Evolutionary conservation across 495 filamentous ascomycete species (phyloP).

Genomic region (Daldinia vernicosa): DNA sequence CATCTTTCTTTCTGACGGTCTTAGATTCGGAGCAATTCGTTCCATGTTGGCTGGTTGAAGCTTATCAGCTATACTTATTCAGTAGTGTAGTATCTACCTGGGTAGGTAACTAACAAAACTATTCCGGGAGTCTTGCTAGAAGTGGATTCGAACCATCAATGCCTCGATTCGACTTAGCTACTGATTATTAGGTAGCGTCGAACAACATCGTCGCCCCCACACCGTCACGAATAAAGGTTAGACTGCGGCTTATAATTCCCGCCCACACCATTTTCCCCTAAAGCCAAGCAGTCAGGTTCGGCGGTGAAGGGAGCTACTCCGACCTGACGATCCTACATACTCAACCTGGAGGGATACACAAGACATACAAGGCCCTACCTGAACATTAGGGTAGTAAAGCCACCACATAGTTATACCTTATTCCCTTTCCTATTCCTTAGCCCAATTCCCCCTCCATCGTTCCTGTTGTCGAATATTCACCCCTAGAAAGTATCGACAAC

Average conservation of each 20-base stretch:
- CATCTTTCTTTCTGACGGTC: slow-evolving; percentile 1
- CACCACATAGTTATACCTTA: slow-evolving; percentile 9
- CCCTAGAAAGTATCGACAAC: slow-evolving; percentile 1
- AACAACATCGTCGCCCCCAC: slow-evolving; percentile 30
- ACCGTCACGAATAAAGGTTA: slow-evolving; percentile 34
- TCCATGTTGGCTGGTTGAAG: slow-evolving; percentile 20
- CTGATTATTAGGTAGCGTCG: slow-evolving; percentile 41
- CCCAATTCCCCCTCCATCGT: background rate
- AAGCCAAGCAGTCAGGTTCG: slow-evolving; percentile 39
- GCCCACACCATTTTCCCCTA: slow-evolving; percentile 14
- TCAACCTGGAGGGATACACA: slow-evolving; percentile 37
- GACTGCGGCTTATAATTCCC: slow-evolving; percentile 38
- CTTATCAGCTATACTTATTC: slow-evolving; percentile 22
- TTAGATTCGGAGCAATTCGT: slow-evolving; percentile 25
- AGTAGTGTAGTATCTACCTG: background rate
- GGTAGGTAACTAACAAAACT: background rate
- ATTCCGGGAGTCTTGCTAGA: slow-evolving; percentile 6
- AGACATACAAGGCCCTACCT: slow-evolving; percentile 26
- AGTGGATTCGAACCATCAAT: slow-evolving; percentile 8
- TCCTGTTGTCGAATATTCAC: slow-evolving; percentile 6
- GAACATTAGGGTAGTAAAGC: slow-evolving; percentile 11
- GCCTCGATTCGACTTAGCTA: slow-evolving; percentile 33
- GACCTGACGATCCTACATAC: slow-evolving; percentile 42
- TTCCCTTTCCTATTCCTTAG: background rate
- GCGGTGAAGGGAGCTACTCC: slow-evolving; percentile 40